These are phyloP conservation scores for Spongospora subterranea DNA, from an alignment of 208 protist species.

Conservation along the genomic window DNA sequence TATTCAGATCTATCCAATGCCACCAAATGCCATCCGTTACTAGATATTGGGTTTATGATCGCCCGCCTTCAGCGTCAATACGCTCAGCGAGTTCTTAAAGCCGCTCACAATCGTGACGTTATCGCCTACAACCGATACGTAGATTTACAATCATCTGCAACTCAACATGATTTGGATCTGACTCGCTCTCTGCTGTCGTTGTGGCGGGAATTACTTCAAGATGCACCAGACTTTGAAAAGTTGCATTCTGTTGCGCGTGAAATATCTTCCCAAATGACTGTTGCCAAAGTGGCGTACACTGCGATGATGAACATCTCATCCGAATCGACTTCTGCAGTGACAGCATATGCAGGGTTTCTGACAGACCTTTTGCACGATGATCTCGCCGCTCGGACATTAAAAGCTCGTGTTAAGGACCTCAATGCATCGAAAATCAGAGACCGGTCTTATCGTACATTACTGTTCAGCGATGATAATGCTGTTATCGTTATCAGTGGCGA, in stretches of 20 bases:
- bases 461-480: not conserved
- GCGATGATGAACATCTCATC: not conserved
- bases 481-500: not conserved
- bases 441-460: not conserved
- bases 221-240: not conserved
- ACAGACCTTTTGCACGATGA: not conserved
- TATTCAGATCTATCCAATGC: not conserved
- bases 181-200: not conserved
- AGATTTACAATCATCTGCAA: not conserved
- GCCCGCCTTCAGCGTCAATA: not conserved
- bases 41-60: not conserved
- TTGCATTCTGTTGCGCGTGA: not conserved
- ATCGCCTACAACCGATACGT: not conserved
- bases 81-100: not conserved
- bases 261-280: not conserved
- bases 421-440: not conserved
- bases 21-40: not conserved
- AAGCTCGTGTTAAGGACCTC: not conserved
- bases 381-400: not conserved
- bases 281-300: not conserved
- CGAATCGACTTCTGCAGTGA: not conserved
- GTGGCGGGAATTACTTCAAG: not conserved
- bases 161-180: not conserved
- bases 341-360: not conserved
- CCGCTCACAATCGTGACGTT: not conserved